Percentiles rank a stretch among this genome's conserved stretches.
These are phyloP conservation scores for Trichodelitschia bisporula DNA, from an alignment of 495 filamentous ascomycete species.

Conservation along the genomic window DNA sequence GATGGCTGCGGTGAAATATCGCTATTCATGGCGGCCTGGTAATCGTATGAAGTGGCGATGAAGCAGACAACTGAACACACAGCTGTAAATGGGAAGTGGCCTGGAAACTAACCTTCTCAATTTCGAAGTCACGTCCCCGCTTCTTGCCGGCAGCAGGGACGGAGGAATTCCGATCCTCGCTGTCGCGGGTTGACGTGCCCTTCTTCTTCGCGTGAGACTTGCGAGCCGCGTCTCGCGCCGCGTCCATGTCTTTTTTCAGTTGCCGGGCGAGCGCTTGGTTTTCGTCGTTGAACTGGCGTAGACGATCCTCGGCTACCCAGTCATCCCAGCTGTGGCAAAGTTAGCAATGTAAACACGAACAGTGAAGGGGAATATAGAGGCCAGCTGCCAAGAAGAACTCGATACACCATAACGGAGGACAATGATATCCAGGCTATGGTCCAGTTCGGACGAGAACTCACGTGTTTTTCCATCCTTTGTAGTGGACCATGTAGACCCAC, in stretches of 20 bases:
- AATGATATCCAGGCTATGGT: no score
- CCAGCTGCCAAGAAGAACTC: neutral
- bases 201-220: slow-evolving; percentile 35
- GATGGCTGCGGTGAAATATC: no score
- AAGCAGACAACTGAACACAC: no score
- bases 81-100: no score
- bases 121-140: slow-evolving; percentile 52
- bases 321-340: slow-evolving; percentile 62
- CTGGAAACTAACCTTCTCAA: slow-evolving; percentile 57
- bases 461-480: slow-evolving; percentile 98
- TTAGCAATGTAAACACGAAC: neutral
- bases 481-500: slow-evolving; percentile 77
- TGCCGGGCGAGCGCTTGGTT: slow-evolving; percentile 64
- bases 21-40: no score
- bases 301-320: slow-evolving; percentile 86
- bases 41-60: no score
- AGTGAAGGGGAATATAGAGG: slow-evolving; percentile 2
- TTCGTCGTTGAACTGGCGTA: slow-evolving; percentile 84
- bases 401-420: slow-evolving; percentile 2
- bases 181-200: slow-evolving; percentile 49
- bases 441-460: no score
- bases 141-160: slow-evolving; percentile 41
- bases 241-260: slow-evolving; percentile 32
- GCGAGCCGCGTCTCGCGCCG: slow-evolving; percentile 7
- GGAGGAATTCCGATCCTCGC: slow-evolving; percentile 59